Evolutionary conservation across 768 basidiomycete species (phyloP).

Genomic region (Crucibulum laeve): DNA sequence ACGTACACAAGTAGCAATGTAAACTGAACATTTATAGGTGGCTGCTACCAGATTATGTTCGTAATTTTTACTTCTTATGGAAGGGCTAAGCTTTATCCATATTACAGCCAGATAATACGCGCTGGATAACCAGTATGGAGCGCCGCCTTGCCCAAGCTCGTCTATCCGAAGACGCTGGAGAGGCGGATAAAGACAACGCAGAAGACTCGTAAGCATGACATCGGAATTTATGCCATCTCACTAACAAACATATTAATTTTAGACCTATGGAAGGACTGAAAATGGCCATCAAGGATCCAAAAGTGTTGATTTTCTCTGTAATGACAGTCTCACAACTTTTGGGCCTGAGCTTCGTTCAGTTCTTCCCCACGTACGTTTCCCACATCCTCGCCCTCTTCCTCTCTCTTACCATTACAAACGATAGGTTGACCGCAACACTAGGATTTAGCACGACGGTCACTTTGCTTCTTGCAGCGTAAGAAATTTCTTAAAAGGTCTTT

Average conservation of each 20-base stretch:
- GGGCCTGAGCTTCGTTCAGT: conserved; percentile 57
- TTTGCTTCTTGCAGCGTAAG: conserved; percentile 58
- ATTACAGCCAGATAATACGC: conserved; percentile 54
- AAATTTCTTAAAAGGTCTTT: background rate
- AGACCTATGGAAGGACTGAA: conserved; percentile 50
- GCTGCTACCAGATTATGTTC: conserved; percentile 55
- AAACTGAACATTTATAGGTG: conserved; percentile 29
- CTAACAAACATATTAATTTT: background rate
- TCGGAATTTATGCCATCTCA: background rate
- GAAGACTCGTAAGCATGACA: conserved; percentile 48
- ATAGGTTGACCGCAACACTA: conserved; percentile 52
- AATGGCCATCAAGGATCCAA: conserved; percentile 52
- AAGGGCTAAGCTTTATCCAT: background rate
- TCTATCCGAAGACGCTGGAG: conserved; percentile 64
- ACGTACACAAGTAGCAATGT: background rate
- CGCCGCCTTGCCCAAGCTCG: conserved; percentile 59
- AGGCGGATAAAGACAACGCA: conserved; percentile 57
- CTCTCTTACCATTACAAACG: background rate
- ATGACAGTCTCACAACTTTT: conserved; percentile 47
- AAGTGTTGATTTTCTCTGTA: conserved; percentile 48
- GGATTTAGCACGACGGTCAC: conserved; percentile 57
- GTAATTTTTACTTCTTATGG: conserved; percentile 11
- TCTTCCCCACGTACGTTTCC: conserved; percentile 46
- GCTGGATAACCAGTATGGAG: conserved; percentile 49
- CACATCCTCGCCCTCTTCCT: background rate